Evolutionary conservation across 257 asterid species (phyloP).

Genomic region (Nicotiana undulata): DNA sequence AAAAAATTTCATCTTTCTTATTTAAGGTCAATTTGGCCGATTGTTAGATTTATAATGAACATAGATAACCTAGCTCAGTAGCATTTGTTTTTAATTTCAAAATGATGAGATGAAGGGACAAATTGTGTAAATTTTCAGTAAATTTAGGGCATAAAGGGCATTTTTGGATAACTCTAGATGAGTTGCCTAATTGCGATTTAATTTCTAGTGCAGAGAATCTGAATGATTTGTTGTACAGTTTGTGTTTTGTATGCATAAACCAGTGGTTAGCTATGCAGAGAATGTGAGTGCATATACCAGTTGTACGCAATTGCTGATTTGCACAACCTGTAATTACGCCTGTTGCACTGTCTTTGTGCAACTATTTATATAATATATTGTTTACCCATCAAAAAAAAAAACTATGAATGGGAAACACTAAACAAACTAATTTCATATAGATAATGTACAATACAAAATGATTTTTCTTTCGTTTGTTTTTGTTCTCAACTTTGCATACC

Average conservation of each 20-base stretch:
- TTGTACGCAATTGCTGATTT: no score
- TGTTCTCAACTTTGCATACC: background rate
- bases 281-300: no score
- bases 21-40: background rate
- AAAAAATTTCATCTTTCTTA: background rate
- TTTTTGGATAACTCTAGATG: background rate
- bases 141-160: background rate
- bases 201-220: background rate
- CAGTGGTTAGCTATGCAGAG: no score
- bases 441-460: background rate
- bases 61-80: background rate
- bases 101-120: background rate
- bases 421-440: background rate
- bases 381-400: no score
- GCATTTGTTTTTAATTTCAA: background rate
- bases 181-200: background rate
- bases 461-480: no score
- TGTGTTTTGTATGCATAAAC: background rate
- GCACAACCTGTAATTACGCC: no score
- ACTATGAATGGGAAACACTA: background rate
- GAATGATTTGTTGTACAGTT: background rate
- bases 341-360: no score
- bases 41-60: background rate
- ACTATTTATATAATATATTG: no score
- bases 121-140: background rate